Percentiles rank a stretch among this genome's conserved stretches.
These are phyloP conservation scores for Aspergillus nanangensis DNA, from an alignment of 495 filamentous ascomycete genomes.

Conservation along the genomic window DNA sequence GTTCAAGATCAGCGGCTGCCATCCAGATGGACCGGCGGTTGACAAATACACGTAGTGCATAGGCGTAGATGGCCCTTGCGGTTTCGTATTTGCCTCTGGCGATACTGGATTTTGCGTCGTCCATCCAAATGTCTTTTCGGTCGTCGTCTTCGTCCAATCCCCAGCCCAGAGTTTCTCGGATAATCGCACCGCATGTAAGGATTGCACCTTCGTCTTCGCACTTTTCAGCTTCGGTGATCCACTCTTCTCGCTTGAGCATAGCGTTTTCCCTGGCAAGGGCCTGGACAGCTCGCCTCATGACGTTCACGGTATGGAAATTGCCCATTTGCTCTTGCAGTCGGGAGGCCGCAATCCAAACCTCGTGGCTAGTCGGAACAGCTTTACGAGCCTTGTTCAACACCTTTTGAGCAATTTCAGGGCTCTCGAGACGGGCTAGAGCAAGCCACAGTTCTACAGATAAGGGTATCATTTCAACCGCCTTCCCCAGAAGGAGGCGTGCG, in stretches of 20 bases:
- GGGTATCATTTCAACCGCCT: constrained; percentile 91
- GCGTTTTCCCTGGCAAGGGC: constrained; percentile 87
- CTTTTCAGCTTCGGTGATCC: constrained; percentile 91
- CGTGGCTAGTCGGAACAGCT: constrained; percentile 83
- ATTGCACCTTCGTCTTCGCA: constrained; percentile 90
- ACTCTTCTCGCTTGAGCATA: constrained; percentile 95
- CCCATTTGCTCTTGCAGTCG: constrained; percentile 90
- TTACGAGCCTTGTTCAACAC: constrained; percentile 95
- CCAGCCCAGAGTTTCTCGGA: constrained; percentile 90
- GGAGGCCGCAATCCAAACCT: constrained; percentile 94
- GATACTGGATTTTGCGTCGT: constrained; percentile 80
- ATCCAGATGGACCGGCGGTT: constrained; percentile 81
- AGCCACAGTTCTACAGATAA: constrained; percentile 93
- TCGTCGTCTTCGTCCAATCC: constrained; percentile 95
- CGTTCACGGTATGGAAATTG: constrained; percentile 65
- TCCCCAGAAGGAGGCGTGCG: constrained; percentile 80
- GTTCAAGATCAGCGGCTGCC: constrained; percentile 85
- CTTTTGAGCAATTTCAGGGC: constrained; percentile 82
- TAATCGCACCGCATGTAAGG: constrained; percentile 80
- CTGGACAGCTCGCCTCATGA: constrained; percentile 92
- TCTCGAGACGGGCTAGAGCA: constrained; percentile 83
- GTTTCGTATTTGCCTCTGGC: constrained; percentile 78
- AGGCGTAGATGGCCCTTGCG: constrained; percentile 87
- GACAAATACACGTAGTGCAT: constrained; percentile 81
- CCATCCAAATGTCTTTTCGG: constrained; percentile 90